Evolutionary conservation across 176 grass and related monocot species (phyloP), one percentile per base, ranked within the genome.

Genomic region (Paspalum notatum): DNA sequence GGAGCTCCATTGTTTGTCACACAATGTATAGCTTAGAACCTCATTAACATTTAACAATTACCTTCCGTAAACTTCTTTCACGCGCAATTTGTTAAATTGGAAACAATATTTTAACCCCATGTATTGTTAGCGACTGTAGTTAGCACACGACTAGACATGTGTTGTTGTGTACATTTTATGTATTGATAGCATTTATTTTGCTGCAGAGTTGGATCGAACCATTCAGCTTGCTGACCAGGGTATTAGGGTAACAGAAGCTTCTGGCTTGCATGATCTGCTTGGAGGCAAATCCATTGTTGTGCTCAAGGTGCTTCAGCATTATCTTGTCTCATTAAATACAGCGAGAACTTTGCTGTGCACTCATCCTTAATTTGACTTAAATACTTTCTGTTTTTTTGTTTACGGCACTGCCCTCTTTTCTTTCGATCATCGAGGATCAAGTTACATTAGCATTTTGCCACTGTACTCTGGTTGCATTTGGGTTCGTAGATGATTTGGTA

Each of bases 151-250:
- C 16, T 51, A 27, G 22, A 7, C 53, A 82, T 50, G 44, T 72
- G 44, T 42, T 68, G 9, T 56, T 40, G 17, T 68, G 16, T 74
- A 62, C 46, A 85, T 59, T 78, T 82, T 65, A 66, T 90, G 51
- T 12, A 85, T 38, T 85, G 57, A 85, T 25, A 50, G 1, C 27
- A 17, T 66, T 12, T 52, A 14, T 71, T 79, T 44, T 70, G 48
- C 11, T 56, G 39, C 77, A 85, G 85, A 77, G 26, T 53, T 48
- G 59, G 50, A 77, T 59, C 48, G 49, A 46, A 56, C 48, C 75
- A 62, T 59, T 89, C 84, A 89, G 20, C 54, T 85, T 76, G 65
- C 67, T 62, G 84, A 12, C 56, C 81, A 88, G 54, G 76, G 87
- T 74, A 68, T 43, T 76, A 69, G 59, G 58, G 75, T 60, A 54